Evolutionary conservation across 2,329 filamentous ascomycete species (phyloP), one percentile per base, ranked within the genome.

Genomic region (Beauveria pseudobassiana): DNA sequence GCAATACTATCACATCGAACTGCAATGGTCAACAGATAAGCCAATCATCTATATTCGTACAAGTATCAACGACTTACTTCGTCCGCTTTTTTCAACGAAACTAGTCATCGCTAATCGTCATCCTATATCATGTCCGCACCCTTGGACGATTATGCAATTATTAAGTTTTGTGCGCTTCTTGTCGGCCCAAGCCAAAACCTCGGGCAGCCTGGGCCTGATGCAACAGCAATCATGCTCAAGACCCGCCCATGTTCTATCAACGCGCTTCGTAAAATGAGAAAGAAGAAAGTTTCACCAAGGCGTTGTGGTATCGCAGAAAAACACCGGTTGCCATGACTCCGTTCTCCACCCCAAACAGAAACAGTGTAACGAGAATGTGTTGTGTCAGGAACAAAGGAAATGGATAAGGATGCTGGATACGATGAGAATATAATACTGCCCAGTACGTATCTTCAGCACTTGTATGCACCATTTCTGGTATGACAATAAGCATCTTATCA

Each of bases 331-430:
- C 54, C 61, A 55, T 56, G 61, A 63, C 61, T 59, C 61, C 61
- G 42, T 63, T 63, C 56, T 45, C 61, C 61, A n/a, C 43, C 50
- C 51, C 42, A 48, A 45, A 56, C 26, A 61, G 54, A 34, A 50
- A 59, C 34, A 48, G 52, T 59, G 48, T 53, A 34, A 56, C 50
- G 26, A 62, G 22, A 54, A 58, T 42, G 46, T 58, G 38, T 61
- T 63, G 55, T 54, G 48, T 64, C 65, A 59, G 63, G 24, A 67
- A 65, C 67, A 67, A 67, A 61, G 60, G 65, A 64, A 66, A 57
- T 57, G 49, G 54, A 61, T 61, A 45, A 63, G 53, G 18, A 46
- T 59, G 57, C 57, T n/a, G 38, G 45, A 16, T 51, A 34, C 22
- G 20, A 30, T 24, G 26, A 49, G 30, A 60, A 62, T 30, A 38